These are phyloP conservation scores for Thinopyrum elongatum DNA, from an alignment of 176 grass and related monocot genomes.

Conservation along the genomic window DNA sequence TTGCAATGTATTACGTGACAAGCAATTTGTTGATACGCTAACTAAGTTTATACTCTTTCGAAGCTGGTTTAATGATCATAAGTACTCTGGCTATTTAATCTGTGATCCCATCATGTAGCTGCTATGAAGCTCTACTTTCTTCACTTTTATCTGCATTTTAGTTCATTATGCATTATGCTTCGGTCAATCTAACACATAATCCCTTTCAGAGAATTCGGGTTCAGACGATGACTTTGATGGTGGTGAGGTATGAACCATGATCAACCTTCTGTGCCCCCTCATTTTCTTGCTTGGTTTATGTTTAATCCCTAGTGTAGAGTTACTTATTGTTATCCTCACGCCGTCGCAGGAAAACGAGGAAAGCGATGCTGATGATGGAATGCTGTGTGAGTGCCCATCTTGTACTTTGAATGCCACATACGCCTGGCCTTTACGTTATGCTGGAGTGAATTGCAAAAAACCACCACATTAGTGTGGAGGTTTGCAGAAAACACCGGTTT, in stretches of 20 bases:
- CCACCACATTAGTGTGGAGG: no score
- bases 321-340: constrained; percentile 22
- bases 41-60: not conserved
- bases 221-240: constrained; percentile 60
- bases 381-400: constrained; percentile 78
- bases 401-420: not conserved
- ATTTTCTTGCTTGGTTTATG: not conserved
- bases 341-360: constrained; percentile 54
- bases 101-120: not conserved
- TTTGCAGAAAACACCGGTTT: no score
- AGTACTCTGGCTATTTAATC: not conserved
- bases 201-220: constrained; percentile 41
- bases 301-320: not conserved
- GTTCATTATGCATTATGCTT: not conserved
- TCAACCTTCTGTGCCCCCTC: not conserved
- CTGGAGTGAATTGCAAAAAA: no score
- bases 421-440: not conserved
- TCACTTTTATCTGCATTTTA: not conserved
- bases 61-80: not conserved
- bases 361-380: constrained; percentile 58
- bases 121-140: not conserved
- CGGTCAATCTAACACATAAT: not conserved
- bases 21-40: not conserved
- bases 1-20: not conserved
- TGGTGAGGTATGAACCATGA: constrained; percentile 46